Percentiles rank a stretch among this genome's conserved stretches.
Evolutionary conservation across 2,329 filamentous ascomycete species (phyloP).

Genomic region (Aureobasidium sp.): DNA sequence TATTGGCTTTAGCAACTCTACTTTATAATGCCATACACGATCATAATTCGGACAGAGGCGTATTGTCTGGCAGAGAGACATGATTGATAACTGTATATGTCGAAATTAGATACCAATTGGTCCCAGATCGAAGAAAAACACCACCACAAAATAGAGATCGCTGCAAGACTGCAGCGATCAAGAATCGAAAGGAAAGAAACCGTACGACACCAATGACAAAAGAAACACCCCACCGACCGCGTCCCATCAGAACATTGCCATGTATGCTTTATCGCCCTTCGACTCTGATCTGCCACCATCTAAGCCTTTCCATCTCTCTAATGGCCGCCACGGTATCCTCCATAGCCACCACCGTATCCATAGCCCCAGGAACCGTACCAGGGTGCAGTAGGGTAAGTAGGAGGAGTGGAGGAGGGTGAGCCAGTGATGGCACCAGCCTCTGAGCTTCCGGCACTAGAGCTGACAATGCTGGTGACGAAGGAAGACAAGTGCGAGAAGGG

Average conservation of each 20-base stretch:
- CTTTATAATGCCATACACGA: not conserved
- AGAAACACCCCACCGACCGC: not conserved
- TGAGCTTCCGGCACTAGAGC: not conserved
- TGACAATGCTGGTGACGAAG: not conserved
- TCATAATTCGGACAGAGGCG: not conserved
- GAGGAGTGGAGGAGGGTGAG: not conserved
- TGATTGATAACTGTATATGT: not conserved
- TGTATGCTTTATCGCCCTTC: not conserved
- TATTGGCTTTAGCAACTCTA: not conserved
- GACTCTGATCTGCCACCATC: not conserved
- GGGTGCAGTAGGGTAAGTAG: not conserved
- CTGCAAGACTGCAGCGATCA: not conserved
- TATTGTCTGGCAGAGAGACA: not conserved
- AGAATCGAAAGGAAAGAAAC: not conserved
- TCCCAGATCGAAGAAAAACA: not conserved
- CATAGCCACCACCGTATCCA: not conserved
- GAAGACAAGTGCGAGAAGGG: not conserved
- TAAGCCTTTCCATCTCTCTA: not conserved
- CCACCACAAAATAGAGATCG: not conserved
- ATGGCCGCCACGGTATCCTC: not conserved
- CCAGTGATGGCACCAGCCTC: not conserved
- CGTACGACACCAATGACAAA: not conserved
- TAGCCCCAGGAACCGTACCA: not conserved
- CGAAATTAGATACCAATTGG: not conserved
- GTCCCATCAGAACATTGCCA: not conserved